Evolutionary conservation across 176 grass and related monocot species (phyloP).

Genomic region (Oryza brachyantha): DNA sequence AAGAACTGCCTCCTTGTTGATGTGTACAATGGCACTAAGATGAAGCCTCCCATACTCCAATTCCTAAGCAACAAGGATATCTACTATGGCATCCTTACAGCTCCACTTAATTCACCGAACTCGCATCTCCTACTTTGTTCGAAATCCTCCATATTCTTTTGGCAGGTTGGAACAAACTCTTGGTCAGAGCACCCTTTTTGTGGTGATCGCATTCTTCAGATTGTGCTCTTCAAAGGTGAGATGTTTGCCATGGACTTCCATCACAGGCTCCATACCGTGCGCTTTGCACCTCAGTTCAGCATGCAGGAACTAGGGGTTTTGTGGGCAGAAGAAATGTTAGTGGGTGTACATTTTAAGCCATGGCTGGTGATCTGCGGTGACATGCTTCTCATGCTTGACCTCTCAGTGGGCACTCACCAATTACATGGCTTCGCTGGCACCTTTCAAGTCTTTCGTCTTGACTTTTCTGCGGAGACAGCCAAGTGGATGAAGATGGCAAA

Average conservation of each 20-base stretch:
- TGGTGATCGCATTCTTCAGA: neutral
- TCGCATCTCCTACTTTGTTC: constrained; percentile 26
- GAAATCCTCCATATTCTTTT: neutral
- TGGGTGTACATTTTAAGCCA: neutral
- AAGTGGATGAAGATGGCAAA: constrained; percentile 39
- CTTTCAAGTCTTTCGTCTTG: constrained; percentile 31
- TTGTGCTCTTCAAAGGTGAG: constrained; percentile 37
- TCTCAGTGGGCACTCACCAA: neutral
- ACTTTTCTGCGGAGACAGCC: constrained; percentile 4
- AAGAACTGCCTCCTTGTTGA: constrained; percentile 25
- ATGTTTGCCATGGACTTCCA: constrained; percentile 39
- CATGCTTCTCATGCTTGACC: constrained; percentile 45
- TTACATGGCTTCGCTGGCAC: neutral
- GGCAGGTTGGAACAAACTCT: constrained; percentile 2
- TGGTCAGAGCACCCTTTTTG: neutral
- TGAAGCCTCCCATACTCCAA: constrained; percentile 17
- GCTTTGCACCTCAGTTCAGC: constrained; percentile 22
- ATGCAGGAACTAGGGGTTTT: constrained; percentile 25
- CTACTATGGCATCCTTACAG: constrained; percentile 18
- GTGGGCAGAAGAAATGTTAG: constrained; percentile 8
- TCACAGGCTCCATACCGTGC: constrained; percentile 32
- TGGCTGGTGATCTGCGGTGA: constrained; percentile 42
- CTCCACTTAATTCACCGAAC: constrained; percentile 34
- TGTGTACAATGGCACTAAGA: constrained; percentile 29
- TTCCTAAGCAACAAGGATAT: neutral